Conservation (phyloP, 768 basidiomycete species). For the Termitomyces sp. region DNA sequence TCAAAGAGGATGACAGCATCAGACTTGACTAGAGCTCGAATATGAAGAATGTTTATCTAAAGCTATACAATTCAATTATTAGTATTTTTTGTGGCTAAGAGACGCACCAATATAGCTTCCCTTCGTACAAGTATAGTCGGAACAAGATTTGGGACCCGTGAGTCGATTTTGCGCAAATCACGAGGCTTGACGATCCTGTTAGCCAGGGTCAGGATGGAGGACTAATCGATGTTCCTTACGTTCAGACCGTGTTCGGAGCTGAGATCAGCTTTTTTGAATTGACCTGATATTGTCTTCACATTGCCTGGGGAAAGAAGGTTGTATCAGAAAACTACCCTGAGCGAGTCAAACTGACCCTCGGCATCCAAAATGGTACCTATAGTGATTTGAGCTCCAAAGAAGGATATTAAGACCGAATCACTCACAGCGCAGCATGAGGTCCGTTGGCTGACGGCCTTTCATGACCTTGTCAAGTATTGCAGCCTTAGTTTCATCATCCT, state of each 20-base stretch:
- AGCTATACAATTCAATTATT: neutral
- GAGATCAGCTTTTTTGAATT: conserved; percentile 87
- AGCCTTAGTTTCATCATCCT: conserved; percentile 67
- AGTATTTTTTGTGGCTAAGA: neutral
- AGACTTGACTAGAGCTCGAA: conserved; percentile 91
- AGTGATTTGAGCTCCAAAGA: conserved; percentile 7
- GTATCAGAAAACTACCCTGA: neutral
- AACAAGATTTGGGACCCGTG: conserved; percentile 87
- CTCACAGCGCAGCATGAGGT: conserved; percentile 89
- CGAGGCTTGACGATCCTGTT: conserved; percentile 54
- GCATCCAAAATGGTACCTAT: conserved; percentile 84
- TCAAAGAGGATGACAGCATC: conserved; percentile 91
- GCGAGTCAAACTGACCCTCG: conserved; percentile 44
- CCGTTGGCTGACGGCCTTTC: conserved; percentile 83
- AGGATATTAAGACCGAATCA: conserved; percentile 15
- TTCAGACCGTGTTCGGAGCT: conserved; percentile 85
- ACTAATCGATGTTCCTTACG: conserved; percentile 44
- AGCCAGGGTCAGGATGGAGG: conserved; percentile 13
- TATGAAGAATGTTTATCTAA: conserved; percentile 90
- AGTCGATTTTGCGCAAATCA: conserved; percentile 96
- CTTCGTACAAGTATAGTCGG: conserved; percentile 89
- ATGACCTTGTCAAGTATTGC: conserved; percentile 80
- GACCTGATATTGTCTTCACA: conserved; percentile 82
- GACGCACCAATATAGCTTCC: conserved; percentile 77
- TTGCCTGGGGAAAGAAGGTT: conserved; percentile 44